Base-by-base conservation (phyloP, 345 rosid genomes). In the Limnanthes douglasii region DNA sequence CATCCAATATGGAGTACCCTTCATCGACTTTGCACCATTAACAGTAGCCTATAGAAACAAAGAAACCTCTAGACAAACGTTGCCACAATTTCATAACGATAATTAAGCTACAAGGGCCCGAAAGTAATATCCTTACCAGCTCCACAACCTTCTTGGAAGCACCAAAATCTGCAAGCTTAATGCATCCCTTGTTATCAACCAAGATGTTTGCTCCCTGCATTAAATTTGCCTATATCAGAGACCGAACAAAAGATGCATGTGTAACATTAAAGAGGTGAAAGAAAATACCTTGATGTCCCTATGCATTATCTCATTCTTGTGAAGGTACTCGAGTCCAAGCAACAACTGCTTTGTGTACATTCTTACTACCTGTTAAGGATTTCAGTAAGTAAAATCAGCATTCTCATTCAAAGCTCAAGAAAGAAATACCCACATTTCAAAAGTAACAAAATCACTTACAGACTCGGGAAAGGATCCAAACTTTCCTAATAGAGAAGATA, bases 1-100 rank as follows among this genome's bases (percentile, higher is more conserved):
- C 95, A 84, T 84, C 95, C 95, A 84, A 30, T 79, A 75, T 0
- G 93, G 81, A 19, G 95, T 84, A 6, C 93, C 95, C 49, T 84
- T 84, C 93, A 84, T 84, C 29, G 95, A 84, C 50, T 79, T 84
- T 41, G 95, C 93, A 29, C 84, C 95, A 48, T 67, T 61, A 24
- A 84, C 51, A 21, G 95, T 79, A 41, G 86, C 95, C 95, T 84
- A 47, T 16, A 48, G 39, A 24, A 55, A 66, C 34, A 31, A 35
- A 7, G 29, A 31, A 31, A 37, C 30, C 38, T 31, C 18, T 31
- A 18, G 11, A 30, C 25, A 42, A 51, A 51, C 0, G 22, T 28
- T 34, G 41, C 23, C 36, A 37, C 30, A 38, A 8, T 18, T 4
- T 3, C 15, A 37, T 15, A 27, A 34, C 36, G 37, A 17, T 21